Conservation (phyloP, 768 basidiomycete species). For the Trametes cingulata region DNA sequence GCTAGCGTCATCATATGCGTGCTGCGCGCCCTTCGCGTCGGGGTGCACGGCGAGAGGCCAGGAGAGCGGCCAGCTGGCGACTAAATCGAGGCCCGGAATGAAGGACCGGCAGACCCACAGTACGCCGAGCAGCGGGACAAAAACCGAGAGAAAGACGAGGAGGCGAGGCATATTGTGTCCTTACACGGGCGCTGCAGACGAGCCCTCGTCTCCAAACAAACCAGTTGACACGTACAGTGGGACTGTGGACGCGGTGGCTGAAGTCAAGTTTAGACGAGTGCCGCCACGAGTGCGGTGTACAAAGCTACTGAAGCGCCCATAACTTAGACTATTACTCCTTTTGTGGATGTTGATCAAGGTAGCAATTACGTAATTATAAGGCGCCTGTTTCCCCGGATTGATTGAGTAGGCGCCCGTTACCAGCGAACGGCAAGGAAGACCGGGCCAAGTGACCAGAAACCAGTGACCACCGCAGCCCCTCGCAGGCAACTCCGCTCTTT, state of each 20-base stretch:
- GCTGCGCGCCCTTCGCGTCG: slow-evolving; percentile 17
- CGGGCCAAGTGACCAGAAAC: not conserved
- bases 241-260: too few relatives aligned
- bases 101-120: slow-evolving; percentile 25
- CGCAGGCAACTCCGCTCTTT: not conserved
- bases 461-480: not conserved
- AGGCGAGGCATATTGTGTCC: slow-evolving; percentile 14
- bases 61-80: slow-evolving; percentile 22
- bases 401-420: not conserved
- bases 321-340: too few relatives aligned
- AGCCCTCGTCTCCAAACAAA: not conserved
- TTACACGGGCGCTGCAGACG: not conserved
- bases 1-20: slow-evolving; percentile 1
- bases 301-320: too few relatives aligned
- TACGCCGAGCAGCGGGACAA: slow-evolving; percentile 21
- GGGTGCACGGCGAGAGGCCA: slow-evolving; percentile 29
- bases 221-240: too few relatives aligned
- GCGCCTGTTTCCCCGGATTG: too few relatives aligned
- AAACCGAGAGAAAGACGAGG: slow-evolving; percentile 20
- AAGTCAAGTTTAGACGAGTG: too few relatives aligned
- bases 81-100: slow-evolving; percentile 19
- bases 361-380: too few relatives aligned
- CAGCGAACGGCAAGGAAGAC: not conserved
- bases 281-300: too few relatives aligned
- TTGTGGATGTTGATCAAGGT: too few relatives aligned